A percentile compares a stretch with the other conserved stretches of the same genome.
These are phyloP conservation scores for Auriscalpium orientale DNA, from an alignment of 768 basidiomycete species.

Conservation along the genomic window DNA sequence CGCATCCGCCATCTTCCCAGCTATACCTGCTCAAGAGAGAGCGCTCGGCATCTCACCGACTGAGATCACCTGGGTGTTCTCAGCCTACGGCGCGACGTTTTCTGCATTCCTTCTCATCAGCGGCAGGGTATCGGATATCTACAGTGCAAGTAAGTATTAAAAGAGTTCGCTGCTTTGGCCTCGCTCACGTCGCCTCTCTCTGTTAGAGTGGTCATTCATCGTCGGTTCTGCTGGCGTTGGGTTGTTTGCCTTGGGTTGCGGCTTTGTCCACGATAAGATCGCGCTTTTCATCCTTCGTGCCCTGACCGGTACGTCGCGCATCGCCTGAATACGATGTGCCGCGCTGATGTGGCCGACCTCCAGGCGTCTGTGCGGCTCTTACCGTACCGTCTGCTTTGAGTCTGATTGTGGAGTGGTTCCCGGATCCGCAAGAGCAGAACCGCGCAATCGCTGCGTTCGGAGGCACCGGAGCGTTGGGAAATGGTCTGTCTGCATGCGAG, in stretches of 20 bases:
- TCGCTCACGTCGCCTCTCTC: not conserved
- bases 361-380: conserved; percentile 27
- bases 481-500: not conserved
- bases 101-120: conserved; percentile 23
- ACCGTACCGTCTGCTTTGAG: conserved; percentile 34
- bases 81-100: conserved; percentile 19
- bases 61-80: conserved; percentile 27
- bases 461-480: not conserved
- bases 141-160: not conserved
- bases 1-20: conserved; percentile 26
- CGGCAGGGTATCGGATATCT: not conserved
- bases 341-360: too few relatives aligned
- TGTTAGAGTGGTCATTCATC: not conserved
- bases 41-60: conserved; percentile 19
- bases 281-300: not conserved
- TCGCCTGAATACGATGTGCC: too few relatives aligned
- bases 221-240: not conserved
- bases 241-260: not conserved
- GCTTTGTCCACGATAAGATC: not conserved
- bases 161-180: not conserved
- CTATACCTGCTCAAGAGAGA: conserved; percentile 21
- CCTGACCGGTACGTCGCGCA: not conserved
- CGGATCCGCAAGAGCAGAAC: conserved; percentile 33
- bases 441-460: conserved; percentile 28
- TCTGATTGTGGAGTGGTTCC: conserved; percentile 27